A percentile compares a stretch with the other conserved stretches of the same genome.
phyloP scores from a whole-genome alignment of 495 filamentous ascomycete species.

The Neurospora sp. region DNA sequence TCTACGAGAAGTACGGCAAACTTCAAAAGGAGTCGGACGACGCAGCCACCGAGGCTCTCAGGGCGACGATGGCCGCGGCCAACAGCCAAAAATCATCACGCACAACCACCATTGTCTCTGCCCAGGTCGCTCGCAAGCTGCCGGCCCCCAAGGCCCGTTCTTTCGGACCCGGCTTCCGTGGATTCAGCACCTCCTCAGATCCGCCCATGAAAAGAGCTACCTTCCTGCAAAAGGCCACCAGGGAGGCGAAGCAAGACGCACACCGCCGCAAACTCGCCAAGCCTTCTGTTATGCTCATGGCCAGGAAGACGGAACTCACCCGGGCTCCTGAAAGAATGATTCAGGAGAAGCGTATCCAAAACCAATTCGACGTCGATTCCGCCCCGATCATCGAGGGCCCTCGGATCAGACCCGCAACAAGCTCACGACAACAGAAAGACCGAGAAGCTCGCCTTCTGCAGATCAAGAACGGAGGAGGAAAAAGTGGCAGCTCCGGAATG shows the following conservation, averaged over 20 bases:
- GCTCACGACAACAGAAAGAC: slow-evolving; percentile 1
- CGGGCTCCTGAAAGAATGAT: slow-evolving; percentile 29
- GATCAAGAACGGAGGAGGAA: slow-evolving; percentile 12
- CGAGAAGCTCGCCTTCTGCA: slow-evolving; percentile 18
- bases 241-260: slow-evolving; percentile 3
- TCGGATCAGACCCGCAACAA: background rate
- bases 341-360: slow-evolving; percentile 21
- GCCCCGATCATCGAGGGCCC: slow-evolving; percentile 1
- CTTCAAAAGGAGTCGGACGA: slow-evolving; percentile 40
- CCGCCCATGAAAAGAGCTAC: slow-evolving; percentile 4
- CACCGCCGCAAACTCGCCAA: slow-evolving; percentile 14
- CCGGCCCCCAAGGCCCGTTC: slow-evolving; percentile 3
- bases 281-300: slow-evolving; percentile 11
- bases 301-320: slow-evolving; percentile 19
- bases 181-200: background rate
- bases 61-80: slow-evolving; percentile 14
- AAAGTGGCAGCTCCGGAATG: background rate
- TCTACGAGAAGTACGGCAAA: slow-evolving; percentile 28
- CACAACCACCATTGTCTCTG: slow-evolving; percentile 15
- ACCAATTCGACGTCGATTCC: slow-evolving; percentile 12
- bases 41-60: slow-evolving; percentile 34
- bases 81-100: slow-evolving; percentile 21
- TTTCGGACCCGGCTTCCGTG: background rate
- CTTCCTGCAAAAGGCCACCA: slow-evolving; percentile 10
- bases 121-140: slow-evolving; percentile 12